Base-by-base conservation (phyloP, 1,139 yeast genomes). In the Casaregolazyma lundiana region DNA sequence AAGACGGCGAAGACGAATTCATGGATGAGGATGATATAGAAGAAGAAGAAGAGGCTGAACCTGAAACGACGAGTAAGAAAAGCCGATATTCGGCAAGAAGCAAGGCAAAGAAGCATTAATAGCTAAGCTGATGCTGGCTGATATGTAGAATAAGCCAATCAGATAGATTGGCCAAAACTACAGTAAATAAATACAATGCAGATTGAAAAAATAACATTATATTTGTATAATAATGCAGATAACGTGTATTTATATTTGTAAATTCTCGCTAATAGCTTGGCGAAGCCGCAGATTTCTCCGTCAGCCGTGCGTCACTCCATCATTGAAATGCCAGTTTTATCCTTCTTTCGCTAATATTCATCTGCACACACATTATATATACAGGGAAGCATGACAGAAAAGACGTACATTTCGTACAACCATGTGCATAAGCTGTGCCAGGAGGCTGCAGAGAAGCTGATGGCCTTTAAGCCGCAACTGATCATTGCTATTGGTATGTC, bases 341-440 rank as follows among this genome's bases (percentile, higher is more conserved):
- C 32, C 32, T 26, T 26, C n/a, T 11, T 26, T 13, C 6, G 15
- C 32, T 2, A 11, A 26, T n/a, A n/a, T n/a, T n/a, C n/a, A n/a
- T n/a, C n/a, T n/a, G n/a, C n/a, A n/a, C n/a, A n/a, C n/a, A n/a
- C n/a, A n/a, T n/a, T 26, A n/a, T 7, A 26, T n/a, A 4, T 26
- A 7, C 11, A 26, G 41, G 8, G 11, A 35, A 46, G 19, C 45
- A 56, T 58, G 64, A 59, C 47, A 44, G 70, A 67, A 41, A 89
- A 88, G 71, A 74, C 82, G 71, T 89, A 82, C 75, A 86, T 90
- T 59, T 83, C 95, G 51, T 90, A 90, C 79, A 87, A 90, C 73
- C 83, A 87, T 66, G 81, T 90, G 48, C 97, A 90, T 72, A 94
- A 90, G 71, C 77, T 89, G 56, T 90, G 97, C 67, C 95, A 89